phyloP scores from a whole-genome alignment of 2,329 filamentous ascomycete species.

The Chaetomiaceae sp. region DNA sequence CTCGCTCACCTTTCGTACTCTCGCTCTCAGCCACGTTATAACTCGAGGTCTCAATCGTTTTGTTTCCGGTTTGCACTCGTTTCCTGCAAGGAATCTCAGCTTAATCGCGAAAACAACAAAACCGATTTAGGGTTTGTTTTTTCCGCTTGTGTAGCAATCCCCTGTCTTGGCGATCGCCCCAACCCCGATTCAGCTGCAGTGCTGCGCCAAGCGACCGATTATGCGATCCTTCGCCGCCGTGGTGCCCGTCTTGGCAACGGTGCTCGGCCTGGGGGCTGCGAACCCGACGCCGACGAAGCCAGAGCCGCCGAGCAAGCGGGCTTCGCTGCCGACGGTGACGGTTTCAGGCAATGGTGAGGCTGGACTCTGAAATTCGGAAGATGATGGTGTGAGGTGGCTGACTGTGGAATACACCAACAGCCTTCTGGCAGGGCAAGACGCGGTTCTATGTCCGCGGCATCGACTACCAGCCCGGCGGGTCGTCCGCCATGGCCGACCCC shows the following conservation, averaged over 20 bases:
- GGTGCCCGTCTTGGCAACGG: conserved; percentile 43
- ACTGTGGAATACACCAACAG: conserved; percentile 35
- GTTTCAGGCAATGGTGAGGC: conserved; percentile 51
- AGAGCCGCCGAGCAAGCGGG: conserved; percentile 45
- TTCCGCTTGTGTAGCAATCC: conserved; percentile 11
- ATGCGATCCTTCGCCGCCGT: conserved; percentile 29
- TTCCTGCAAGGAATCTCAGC: background rate
- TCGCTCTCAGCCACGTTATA: background rate
- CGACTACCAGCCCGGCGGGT: conserved; percentile 58
- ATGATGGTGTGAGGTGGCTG: no score
- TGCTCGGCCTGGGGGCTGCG: conserved; percentile 37
- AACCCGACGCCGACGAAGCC: conserved; percentile 45
- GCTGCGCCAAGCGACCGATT: background rate
- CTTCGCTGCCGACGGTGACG: conserved; percentile 43
- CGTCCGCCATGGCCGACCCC: conserved; percentile 58
- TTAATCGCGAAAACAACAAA: background rate
- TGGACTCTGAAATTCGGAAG: no score
- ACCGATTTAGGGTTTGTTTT: conserved; percentile 2
- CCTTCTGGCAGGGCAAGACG: conserved; percentile 47
- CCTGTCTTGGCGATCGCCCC: background rate
- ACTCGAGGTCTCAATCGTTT: background rate
- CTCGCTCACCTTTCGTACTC: background rate
- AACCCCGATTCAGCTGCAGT: no score
- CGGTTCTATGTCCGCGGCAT: conserved; percentile 57
- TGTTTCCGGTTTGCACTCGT: background rate